Conservation (phyloP, 2,329 filamentous ascomycete species). For the Herpotrichia juniperi region DNA sequence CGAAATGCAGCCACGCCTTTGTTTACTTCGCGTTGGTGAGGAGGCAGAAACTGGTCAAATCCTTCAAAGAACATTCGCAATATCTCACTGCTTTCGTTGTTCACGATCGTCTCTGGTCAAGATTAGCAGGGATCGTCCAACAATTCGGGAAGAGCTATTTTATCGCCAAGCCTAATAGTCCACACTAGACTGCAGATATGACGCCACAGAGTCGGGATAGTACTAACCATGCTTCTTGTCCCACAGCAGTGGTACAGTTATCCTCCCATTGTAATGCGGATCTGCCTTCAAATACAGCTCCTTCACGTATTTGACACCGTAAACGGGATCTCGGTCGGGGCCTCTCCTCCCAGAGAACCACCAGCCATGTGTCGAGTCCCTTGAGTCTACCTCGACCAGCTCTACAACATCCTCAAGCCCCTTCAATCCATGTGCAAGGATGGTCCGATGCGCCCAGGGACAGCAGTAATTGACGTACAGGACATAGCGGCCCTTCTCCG, state of each 20-base stretch:
- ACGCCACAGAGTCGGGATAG: neutral
- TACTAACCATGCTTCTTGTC: constrained; percentile 61
- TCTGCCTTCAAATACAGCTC: constrained; percentile 75
- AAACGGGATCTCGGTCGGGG: constrained; percentile 23
- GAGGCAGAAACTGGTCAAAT: constrained; percentile 32
- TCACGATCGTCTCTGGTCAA: constrained; percentile 32
- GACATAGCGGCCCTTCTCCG: constrained; percentile 61
- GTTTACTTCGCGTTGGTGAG: constrained; percentile 60
- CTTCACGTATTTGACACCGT: constrained; percentile 47
- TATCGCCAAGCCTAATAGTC: neutral
- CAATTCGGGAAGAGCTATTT: neutral
- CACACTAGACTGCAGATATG: neutral
- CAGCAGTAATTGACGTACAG: constrained; percentile 67
- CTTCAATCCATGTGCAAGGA: constrained; percentile 57
- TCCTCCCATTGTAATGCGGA: constrained; percentile 58
- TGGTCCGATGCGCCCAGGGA: constrained; percentile 65
- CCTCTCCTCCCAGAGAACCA: constrained; percentile 23
- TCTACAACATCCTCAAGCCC: constrained; percentile 57
- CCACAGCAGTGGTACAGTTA: constrained; percentile 79
- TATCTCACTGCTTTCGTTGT: constrained; percentile 42
- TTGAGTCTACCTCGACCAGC: constrained; percentile 47
- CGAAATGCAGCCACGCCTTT: constrained; percentile 66
- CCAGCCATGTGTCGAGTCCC: constrained; percentile 39
- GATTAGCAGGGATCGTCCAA: neutral
- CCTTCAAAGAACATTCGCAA: constrained; percentile 40